These are phyloP conservation scores for Eucalyptus tenuipes DNA, from an alignment of 345 rosid genomes.

Conservation along the genomic window DNA sequence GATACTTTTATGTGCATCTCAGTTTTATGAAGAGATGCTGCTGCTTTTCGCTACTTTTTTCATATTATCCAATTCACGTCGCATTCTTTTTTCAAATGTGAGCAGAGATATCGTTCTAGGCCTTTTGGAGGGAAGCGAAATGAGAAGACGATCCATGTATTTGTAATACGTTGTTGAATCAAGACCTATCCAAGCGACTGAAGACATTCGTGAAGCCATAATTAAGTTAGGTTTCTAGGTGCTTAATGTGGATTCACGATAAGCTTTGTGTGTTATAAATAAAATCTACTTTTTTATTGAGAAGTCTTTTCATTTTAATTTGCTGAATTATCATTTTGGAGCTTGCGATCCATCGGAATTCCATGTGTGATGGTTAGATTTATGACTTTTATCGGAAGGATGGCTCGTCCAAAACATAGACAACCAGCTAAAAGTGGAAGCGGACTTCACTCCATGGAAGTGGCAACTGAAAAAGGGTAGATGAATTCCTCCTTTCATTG, in stretches of 20 bases:
- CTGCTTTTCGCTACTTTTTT: rapidly evolving
- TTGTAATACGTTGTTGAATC: background rate
- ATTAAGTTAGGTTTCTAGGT: background rate
- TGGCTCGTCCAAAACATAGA: no score
- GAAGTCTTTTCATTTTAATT: background rate
- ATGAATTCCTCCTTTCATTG: background rate
- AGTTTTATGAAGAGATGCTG: background rate
- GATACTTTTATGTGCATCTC: background rate
- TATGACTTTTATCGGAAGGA: background rate
- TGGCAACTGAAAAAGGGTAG: background rate
- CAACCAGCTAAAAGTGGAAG: background rate
- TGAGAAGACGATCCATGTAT: background rate
- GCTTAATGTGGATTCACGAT: background rate
- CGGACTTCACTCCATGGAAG: background rate
- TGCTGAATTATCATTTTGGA: background rate
- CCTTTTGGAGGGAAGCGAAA: background rate
- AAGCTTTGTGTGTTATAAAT: background rate
- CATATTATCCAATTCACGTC: background rate
- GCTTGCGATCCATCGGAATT: background rate
- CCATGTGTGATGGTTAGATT: background rate
- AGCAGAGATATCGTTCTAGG: background rate
- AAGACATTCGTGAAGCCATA: background rate
- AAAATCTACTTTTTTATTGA: background rate
- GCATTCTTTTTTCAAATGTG: background rate
- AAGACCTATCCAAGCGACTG: background rate